A percentile compares a stretch with the other conserved stretches of the same genome.
phyloP scores from a whole-genome alignment of 2,329 filamentous ascomycete species.

The Cladophialophora bantiana region DNA sequence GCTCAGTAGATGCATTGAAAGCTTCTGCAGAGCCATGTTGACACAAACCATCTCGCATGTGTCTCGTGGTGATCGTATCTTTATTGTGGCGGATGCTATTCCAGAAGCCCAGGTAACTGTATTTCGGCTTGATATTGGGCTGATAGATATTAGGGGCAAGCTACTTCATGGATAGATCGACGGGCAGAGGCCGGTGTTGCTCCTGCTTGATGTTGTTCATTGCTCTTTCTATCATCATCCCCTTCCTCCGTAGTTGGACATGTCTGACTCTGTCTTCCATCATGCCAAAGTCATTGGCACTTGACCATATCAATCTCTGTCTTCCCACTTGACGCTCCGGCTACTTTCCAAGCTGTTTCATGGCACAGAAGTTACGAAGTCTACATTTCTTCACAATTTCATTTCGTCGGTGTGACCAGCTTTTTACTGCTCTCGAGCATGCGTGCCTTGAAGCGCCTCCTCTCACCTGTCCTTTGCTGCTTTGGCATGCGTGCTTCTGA shows the following conservation, averaged over 20 bases:
- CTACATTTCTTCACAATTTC: slow-evolving; percentile 26
- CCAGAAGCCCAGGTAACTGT: background rate
- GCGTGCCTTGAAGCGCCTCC: slow-evolving; percentile 16
- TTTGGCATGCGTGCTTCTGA: slow-evolving; percentile 21
- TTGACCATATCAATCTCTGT: slow-evolving; percentile 10
- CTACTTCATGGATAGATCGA: background rate
- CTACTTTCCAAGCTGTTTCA: slow-evolving; percentile 12
- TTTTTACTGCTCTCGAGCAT: slow-evolving; percentile 26
- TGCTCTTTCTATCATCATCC: background rate
- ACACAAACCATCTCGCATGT: too few species aligned
- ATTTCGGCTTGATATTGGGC: background rate
- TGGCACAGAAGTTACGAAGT: slow-evolving; percentile 24
- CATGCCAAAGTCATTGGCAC: background rate
- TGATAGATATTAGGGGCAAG: background rate
- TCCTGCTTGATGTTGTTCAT: background rate
- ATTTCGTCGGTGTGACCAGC: slow-evolving; percentile 20
- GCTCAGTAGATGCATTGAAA: background rate
- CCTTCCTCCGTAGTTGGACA: background rate
- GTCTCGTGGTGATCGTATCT: background rate
- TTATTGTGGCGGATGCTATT: background rate
- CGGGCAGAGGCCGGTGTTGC: background rate
- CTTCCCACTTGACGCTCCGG: slow-evolving; percentile 6
- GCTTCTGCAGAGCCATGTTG: background rate
- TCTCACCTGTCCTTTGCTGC: slow-evolving; percentile 31
- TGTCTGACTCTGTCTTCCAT: background rate